Base-by-base conservation (phyloP, 2,329 filamentous ascomycete species). In the Arthrobotrys pseudoclavata region DNA sequence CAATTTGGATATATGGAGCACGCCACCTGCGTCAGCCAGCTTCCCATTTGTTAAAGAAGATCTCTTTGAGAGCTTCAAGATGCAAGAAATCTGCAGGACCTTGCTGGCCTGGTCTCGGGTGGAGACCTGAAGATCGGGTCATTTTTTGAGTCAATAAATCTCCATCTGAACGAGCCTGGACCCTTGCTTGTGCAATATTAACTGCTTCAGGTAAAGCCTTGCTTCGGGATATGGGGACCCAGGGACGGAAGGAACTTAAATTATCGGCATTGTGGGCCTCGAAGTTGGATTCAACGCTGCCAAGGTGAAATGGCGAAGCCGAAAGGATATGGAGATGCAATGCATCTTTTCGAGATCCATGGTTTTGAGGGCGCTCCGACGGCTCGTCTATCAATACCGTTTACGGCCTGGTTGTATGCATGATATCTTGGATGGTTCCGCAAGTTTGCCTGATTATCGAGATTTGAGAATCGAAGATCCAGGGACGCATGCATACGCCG, bases 11-110 rank as follows among this genome's bases (percentile, higher is more conserved):
- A 47, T 45, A 10, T 42, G 37, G 22, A 50, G 50, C 61, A 60
- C 61, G 69, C 69, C 60, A 72, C 69, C 60, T 66, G 61, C 61
- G 69, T 72, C 69, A 72, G 37, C 18, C 13, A 34, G 24, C 31
- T 47, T 63, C 40, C 40, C 20, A 71, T 71, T 64, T 34, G 13
- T 26, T 57, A 15, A 15, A 22, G 26, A 60, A 26, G 34, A 22
- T 15, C 18, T 57, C 15, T 31, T 37, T 42, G 20, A 10, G 55
- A 57, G 52, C 52, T 57, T 29, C n/a, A 37, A 37, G 22, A 18
- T 4, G n/a, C n/a, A n/a, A n/a, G n/a, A n/a, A 57, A 22, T 22
- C 24, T 31, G 26, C 18, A 57, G 10, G 31, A 40, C 31, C 10
- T 37, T 57, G 52, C 50, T 40, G 52, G 52, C 29, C 26, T 31